Evolutionary conservation across 2,329 filamentous ascomycete genomes (phyloP).

Genomic region (Colletotrichum gigasporum): DNA sequence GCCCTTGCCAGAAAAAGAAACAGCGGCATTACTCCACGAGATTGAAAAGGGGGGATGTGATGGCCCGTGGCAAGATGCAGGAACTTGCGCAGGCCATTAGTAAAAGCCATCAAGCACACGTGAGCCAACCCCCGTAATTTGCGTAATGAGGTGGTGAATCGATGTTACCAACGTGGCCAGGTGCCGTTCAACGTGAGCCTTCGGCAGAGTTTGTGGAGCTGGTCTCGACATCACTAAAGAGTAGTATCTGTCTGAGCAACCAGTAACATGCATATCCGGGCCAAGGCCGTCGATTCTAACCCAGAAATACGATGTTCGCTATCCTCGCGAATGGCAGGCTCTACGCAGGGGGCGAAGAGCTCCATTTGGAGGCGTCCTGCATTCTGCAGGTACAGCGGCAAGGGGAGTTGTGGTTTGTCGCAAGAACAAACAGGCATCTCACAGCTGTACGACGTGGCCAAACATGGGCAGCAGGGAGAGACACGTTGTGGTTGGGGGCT

Average conservation of each 20-base stretch:
- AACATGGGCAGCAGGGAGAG: constrained; percentile 1
- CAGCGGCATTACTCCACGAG: neutral
- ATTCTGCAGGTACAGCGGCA: constrained; percentile 1
- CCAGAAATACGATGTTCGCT: neutral
- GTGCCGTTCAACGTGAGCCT: too few species aligned
- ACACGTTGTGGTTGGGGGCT: neutral
- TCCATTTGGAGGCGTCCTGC: neutral
- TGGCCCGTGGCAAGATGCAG: neutral
- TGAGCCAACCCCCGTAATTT: too few species aligned
- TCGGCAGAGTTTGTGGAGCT: too few species aligned
- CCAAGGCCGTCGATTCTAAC: neutral
- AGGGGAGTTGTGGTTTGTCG: constrained; percentile 3
- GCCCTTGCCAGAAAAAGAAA: neutral
- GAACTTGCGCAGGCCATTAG: neutral
- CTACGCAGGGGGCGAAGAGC: neutral
- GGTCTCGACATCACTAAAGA: too few species aligned
- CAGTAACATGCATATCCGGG: too few species aligned
- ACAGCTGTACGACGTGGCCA: neutral
- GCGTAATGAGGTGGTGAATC: too few species aligned
- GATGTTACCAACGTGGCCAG: too few species aligned
- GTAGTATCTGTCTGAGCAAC: too few species aligned
- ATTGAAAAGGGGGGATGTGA: neutral
- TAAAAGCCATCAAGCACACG: too few species aligned
- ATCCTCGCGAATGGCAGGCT: neutral
- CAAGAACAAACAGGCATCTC: neutral